Base-by-base conservation (phyloP, 495 filamentous ascomycete genomes). In the Chaetomium cochliodes region DNA sequence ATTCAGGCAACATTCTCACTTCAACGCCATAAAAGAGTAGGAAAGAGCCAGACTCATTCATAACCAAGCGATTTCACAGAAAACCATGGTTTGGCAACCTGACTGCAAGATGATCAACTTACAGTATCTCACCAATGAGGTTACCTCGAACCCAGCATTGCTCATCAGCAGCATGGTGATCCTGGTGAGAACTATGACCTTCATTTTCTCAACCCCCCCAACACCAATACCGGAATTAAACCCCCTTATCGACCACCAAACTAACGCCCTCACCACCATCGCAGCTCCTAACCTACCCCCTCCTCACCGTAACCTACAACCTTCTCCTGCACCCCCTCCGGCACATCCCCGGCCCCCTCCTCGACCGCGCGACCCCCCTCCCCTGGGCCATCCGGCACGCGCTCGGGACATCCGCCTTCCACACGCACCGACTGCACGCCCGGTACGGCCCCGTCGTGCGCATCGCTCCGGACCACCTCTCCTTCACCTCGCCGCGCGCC, bases 391-490 rank as follows among this genome's bases (percentile, higher is more conserved):
- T 58, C 7, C 18, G 47, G 11, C 44, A 52, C 20, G 0, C 68
- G 5, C 8, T 7, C n/a, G 76, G 77, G 28, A 13, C 33, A 11
- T 16, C 59, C 5, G 47, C 61, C 39, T 58, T 42, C 23, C 7
- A 51, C 28, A 60, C 67, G 8, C 41, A 66, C 0, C 9, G 59
- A 2, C 67, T 85, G 15, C 84, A 87, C 69, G 69, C 78, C 46
- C 73, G 74, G 51, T 84, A 86, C 57, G 84, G 84, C 7, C 74
- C 74, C 22, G 73, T 86, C 25, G 79, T 90, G 2, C 84, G 88
- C 2, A 72, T 87, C 37, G 68, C 74, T 0, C 87, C 87, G 3
- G 71, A 79, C 33, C 79, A 85, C 59, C 71, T 90, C 2, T 81
- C 79, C 7, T 89, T 86, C 74, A 82, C 75, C 63, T 77, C 80